Evolutionary conservation across 257 asterid genomes (phyloP).

Genomic region (Osmanthus fragrans): DNA sequence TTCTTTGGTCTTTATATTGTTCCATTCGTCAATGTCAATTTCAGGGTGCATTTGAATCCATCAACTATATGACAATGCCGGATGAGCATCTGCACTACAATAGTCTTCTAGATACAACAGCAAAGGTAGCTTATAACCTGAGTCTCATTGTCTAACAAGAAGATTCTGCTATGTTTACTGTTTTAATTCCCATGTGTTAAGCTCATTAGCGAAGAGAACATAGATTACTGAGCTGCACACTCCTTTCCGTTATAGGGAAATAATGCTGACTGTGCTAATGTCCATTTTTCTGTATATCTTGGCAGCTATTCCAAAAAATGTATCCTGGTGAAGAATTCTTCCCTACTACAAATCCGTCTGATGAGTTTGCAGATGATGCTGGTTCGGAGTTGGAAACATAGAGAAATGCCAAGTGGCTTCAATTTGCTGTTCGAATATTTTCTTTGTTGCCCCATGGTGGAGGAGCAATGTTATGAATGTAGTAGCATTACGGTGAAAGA

Average conservation of each 20-base stretch:
- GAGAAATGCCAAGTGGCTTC: slow-evolving; percentile 27
- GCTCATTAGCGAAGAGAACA: not conserved
- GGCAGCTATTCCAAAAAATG: slow-evolving; percentile 56
- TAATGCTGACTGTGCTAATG: slow-evolving; percentile 12
- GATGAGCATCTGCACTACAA: slow-evolving; percentile 68
- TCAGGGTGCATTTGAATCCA: slow-evolving; percentile 46
- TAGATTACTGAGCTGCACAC: not conserved
- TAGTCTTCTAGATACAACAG: slow-evolving; percentile 52
- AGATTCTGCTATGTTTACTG: slow-evolving; percentile 7
- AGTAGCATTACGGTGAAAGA: slow-evolving; percentile 11
- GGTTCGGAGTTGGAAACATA: slow-evolving; percentile 40
- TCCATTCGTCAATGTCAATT: slow-evolving; percentile 27
- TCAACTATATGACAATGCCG: slow-evolving; percentile 57
- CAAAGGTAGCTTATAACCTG: slow-evolving; percentile 30
- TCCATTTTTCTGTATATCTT: slow-evolving; percentile 14
- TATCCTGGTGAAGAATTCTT: slow-evolving; percentile 68
- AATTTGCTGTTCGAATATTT: not conserved
- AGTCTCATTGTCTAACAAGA: not conserved
- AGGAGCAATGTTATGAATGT: not conserved
- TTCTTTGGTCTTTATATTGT: slow-evolving; percentile 4
- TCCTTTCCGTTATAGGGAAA: not conserved
- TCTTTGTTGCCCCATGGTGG: not conserved
- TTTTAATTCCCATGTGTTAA: not conserved
- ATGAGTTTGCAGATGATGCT: slow-evolving; percentile 40
- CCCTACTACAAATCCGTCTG: slow-evolving; percentile 36